Base-by-base conservation (phyloP, 768 basidiomycete genomes). In the Boletales sp. region DNA sequence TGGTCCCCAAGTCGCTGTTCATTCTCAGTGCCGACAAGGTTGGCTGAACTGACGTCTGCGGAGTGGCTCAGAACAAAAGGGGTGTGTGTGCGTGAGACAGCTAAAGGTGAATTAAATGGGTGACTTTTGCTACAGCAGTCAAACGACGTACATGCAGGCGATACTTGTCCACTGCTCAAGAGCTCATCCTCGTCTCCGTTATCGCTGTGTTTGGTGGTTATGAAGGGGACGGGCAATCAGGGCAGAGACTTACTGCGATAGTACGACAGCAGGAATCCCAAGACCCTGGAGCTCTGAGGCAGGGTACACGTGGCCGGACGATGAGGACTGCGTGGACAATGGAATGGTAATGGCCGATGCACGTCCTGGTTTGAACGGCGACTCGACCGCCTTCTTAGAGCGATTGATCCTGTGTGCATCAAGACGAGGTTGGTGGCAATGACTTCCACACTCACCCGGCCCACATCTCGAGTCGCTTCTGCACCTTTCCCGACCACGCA, bases 161-260 rank as follows among this genome's bases (percentile, higher is more conserved):
- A 91, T 2, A 76, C 80, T 60, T 88, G 88, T 1, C 86, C 87
- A 59, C 87, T 90, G 63, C 88, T 90, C 43, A 86, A 66, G n/a
- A 84, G 68, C 13, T 86, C 83, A 13, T 86, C 86, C 17, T 81
- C 79, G 11, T 87, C 85, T 8, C 62, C 66, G 50, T 59, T 58
- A 45, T 58, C 59, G 37, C 68, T 62, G 38, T 50, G 29, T 15
- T 42, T 14, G 4, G 17, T 19, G 14, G 13, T 2, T 50, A 15
- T 48, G 41, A 45, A 44, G 12, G 39, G 11, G 31, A 29, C n/a
- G 38, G 19, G 10, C 4, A 15, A 50, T 13, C 9, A 11, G 10
- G 12, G 18, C 6, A 29, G 38, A 17, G 30, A 36, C 69, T 47
- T 57, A 76, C 76, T 67, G 65, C 7, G 73, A 70, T 41, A 77